A percentile compares a stretch with the other conserved stretches of the same genome.
Conservation (phyloP, 2,329 filamentous ascomycete species). For the Trichocomaceae sp. region DNA sequence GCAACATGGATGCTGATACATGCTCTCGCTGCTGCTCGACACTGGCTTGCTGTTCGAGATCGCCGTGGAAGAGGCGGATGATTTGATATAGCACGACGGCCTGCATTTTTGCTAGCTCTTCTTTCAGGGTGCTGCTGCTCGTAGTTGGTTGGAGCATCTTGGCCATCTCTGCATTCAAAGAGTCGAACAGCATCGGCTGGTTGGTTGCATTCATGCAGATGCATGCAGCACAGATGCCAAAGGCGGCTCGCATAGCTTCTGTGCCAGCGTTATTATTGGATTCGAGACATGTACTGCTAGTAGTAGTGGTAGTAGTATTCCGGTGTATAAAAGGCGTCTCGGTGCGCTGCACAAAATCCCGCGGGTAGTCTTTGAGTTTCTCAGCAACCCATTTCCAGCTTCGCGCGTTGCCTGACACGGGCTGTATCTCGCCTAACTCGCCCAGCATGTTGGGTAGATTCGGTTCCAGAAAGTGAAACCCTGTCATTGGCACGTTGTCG, state of each 20-base stretch:
- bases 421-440: neutral
- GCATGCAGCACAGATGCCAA: conserved; percentile 1
- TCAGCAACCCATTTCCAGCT: conserved; percentile 2
- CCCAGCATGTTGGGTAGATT: conserved; percentile 2
- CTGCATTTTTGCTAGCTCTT: neutral
- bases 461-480: neutral
- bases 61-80: conserved; percentile 4
- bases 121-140: neutral
- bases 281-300: too few species aligned
- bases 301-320: too few species aligned
- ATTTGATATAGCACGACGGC: conserved; percentile 7
- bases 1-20: neutral
- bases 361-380: neutral
- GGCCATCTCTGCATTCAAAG: neutral
- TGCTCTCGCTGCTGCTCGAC: conserved; percentile 1
- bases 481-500: neutral
- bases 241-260: neutral
- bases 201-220: neutral
- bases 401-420: neutral
- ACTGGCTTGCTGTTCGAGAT: neutral
- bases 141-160: neutral
- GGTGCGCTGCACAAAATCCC: neutral
- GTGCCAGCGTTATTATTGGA: neutral
- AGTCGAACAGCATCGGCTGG: neutral
- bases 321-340: conserved; percentile 2